Conservation (phyloP, 192 early-diverging fungal genomes). For the Pilaira anomala region DNA sequence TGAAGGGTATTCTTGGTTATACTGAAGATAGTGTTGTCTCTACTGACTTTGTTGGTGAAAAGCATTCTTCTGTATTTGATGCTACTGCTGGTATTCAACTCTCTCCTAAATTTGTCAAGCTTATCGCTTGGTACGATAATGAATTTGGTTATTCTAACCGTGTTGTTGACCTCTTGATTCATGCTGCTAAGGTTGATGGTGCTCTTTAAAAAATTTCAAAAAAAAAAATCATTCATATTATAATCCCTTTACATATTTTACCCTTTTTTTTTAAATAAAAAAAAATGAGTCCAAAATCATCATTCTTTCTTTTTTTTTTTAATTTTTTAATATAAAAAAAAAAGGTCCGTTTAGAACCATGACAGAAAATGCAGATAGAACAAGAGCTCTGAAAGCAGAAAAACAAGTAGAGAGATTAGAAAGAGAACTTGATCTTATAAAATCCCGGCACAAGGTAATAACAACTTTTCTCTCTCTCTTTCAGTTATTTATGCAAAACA, state of each 20-base stretch:
- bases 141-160: constrained; percentile 90
- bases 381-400: constrained; percentile 17
- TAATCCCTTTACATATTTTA: too few relatives aligned
- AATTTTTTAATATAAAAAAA: too few relatives aligned
- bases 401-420: constrained; percentile 26
- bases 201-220: too few relatives aligned
- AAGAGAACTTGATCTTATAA: constrained; percentile 23
- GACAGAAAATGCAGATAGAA: constrained; percentile 4
- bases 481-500: not conserved
- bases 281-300: too few relatives aligned
- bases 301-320: too few relatives aligned
- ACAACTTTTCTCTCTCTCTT: not conserved
- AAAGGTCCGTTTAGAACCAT: too few relatives aligned
- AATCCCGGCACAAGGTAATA: constrained; percentile 19
- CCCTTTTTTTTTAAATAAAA: too few relatives aligned
- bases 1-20: constrained; percentile 91
- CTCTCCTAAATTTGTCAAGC: constrained; percentile 94
- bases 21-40: constrained; percentile 97
- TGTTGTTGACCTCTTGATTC: constrained; percentile 81
- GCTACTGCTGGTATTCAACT: constrained; percentile 95
- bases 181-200: constrained; percentile 50
- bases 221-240: too few relatives aligned
- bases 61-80: constrained; percentile 92
- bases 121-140: constrained; percentile 89
- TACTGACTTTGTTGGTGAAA: constrained; percentile 91